phyloP scores from a whole-genome alignment of 805 yeast species.

The Nakazawaea ishiwadae region DNA sequence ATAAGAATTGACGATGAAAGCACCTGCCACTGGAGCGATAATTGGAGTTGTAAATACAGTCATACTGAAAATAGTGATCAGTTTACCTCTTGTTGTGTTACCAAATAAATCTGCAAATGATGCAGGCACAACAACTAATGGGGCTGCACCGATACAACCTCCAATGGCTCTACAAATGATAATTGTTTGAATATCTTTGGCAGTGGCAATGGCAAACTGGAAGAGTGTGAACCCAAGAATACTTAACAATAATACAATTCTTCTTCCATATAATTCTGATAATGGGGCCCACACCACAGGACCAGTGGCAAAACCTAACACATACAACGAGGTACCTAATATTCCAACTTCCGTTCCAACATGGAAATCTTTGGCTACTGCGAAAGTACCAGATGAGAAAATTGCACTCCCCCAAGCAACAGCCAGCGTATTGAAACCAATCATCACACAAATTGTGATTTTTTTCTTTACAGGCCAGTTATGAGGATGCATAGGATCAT shows the following conservation, averaged over 20 bases:
- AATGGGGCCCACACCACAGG: slow-evolving; percentile 89
- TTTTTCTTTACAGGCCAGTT: slow-evolving; percentile 61
- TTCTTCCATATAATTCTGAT: slow-evolving; percentile 75
- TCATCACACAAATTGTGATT: slow-evolving; percentile 31
- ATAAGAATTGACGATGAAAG: slow-evolving; percentile 51
- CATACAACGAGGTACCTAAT: slow-evolving; percentile 74
- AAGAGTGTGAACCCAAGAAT: slow-evolving; percentile 54
- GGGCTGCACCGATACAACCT: slow-evolving; percentile 81
- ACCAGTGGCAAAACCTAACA: slow-evolving; percentile 88
- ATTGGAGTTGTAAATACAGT: slow-evolving; percentile 78
- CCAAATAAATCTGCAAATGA: slow-evolving; percentile 78
- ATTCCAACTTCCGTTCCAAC: slow-evolving; percentile 68
- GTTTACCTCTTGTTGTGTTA: slow-evolving; percentile 65
- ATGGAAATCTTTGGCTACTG: slow-evolving; percentile 45
- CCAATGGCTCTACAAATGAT: slow-evolving; percentile 75
- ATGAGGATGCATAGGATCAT: slow-evolving; percentile 77
- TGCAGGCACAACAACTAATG: slow-evolving; percentile 83
- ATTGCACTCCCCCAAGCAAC: slow-evolving; percentile 79
- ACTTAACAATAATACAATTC: slow-evolving; percentile 52
- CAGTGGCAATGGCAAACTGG: slow-evolving; percentile 69
- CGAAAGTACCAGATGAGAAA: slow-evolving; percentile 57
- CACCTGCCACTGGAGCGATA: slow-evolving; percentile 76
- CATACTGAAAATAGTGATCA: slow-evolving; percentile 65
- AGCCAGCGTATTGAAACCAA: slow-evolving; percentile 43
- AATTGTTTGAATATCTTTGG: slow-evolving; percentile 72